Evolutionary conservation across 2,329 filamentous ascomycete species (phyloP), one percentile per base, ranked within the genome.

Genomic region (Penicillium hordei): DNA sequence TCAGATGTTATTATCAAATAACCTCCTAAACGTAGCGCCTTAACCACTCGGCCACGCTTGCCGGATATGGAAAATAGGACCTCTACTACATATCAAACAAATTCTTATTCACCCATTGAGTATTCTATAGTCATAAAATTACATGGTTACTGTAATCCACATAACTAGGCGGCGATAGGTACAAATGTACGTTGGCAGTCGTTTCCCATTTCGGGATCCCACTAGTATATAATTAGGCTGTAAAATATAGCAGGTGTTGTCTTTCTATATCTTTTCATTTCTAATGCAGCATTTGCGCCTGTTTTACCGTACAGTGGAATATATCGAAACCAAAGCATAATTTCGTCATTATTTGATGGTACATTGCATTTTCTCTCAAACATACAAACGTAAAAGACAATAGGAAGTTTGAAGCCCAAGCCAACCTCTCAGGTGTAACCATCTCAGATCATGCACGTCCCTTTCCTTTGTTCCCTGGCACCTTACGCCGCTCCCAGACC

Each of bases 401-500:
- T 34, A 25, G 34, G 6, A 45, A 33, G 5, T n/a, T 31, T 10
- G 7, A 23, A 43, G 43, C 7, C 13, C 19, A 25, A 15, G 17
- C 15, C 7, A 43, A 38, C 15, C 33, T 34, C 25, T 17, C 19
- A 36, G 13, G 6, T 39, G 15, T 13, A 25, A 19, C 17, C 9
- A 29, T n/a, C 13, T 31, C 13, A 21, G 25, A 33, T 52, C 46
- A 50, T 44, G 65, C 60, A 13, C 65, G 52, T 17, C 63, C 67
- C 63, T 74, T 77, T 9, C 70, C 72, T 66, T 78, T 80, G 52
- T 72, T 72, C 3, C 71, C 70, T 33, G 72, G 70, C 6, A 66
- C 59, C 70, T 84, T 88, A 75, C 92, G 85, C 74, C 89, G 83
- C 80, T 97, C 94, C 94, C 94, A 97, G 44, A 99, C 86, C 84